Percentiles rank a stretch among this genome's conserved stretches.
Conservation (phyloP, 2,329 filamentous ascomycete species). For the Endothia cerciana region DNA sequence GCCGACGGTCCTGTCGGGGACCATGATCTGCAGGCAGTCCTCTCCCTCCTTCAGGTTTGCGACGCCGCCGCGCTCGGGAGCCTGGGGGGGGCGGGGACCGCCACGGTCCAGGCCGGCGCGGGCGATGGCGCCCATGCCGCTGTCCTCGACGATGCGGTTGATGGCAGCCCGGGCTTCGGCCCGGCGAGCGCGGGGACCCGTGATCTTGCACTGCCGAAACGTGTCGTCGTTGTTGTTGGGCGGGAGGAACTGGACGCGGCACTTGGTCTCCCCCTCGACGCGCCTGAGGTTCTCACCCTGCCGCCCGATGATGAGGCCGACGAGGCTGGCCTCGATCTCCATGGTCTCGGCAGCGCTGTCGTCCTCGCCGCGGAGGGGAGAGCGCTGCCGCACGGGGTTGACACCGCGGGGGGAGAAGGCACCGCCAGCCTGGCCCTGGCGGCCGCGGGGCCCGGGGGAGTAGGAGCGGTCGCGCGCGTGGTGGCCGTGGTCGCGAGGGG, state of each 20-base stretch:
- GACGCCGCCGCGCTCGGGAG: conserved; percentile 25
- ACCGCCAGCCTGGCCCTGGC: conserved; percentile 45
- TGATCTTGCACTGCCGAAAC: conserved; percentile 84
- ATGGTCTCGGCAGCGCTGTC: conserved; percentile 77
- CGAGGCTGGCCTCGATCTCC: conserved; percentile 82
- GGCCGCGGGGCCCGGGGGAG: conserved; percentile 61
- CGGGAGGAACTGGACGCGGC: conserved; percentile 86
- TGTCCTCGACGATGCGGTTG: conserved; percentile 86
- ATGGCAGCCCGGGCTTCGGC: conserved; percentile 82
- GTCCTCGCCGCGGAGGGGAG: conserved; percentile 60
- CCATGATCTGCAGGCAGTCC: conserved; percentile 90
- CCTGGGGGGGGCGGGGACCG: conserved; percentile 37
- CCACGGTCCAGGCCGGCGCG: conserved; percentile 53
- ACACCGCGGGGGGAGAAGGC: conserved; percentile 64
- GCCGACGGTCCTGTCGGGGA: conserved; percentile 89
- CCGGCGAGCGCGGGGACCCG: conserved; percentile 71
- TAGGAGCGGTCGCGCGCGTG: conserved; percentile 70
- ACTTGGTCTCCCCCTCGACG: conserved; percentile 81
- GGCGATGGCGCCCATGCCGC: conserved; percentile 60
- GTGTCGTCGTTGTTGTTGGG: conserved; percentile 71
- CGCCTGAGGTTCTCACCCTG: conserved; percentile 87
- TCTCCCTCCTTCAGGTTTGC: conserved; percentile 74
- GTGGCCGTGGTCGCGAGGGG: conserved; percentile 58
- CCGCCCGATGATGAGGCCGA: conserved; percentile 88
- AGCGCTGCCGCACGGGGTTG: conserved; percentile 59